phyloP scores from a whole-genome alignment of 805 yeast species.

The Cyberlindnera galapagoensis region DNA sequence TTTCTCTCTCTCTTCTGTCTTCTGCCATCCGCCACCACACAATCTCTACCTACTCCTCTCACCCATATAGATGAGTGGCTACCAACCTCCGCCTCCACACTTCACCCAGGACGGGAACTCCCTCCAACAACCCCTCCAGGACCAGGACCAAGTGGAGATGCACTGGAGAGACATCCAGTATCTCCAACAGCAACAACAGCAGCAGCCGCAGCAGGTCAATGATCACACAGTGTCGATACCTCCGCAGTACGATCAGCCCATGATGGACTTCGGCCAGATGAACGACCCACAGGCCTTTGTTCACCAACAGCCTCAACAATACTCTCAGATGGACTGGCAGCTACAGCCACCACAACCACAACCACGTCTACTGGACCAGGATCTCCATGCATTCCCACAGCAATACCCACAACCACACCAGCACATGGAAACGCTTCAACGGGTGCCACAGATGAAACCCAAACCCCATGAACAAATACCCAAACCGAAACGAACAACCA shows the following conservation, averaged over 20 bases:
- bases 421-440: too few species aligned
- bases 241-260: not conserved
- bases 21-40: too few species aligned
- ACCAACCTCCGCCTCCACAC: too few species aligned
- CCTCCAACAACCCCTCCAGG: too few species aligned
- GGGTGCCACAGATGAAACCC: conserved; percentile 4
- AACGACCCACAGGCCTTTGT: not conserved
- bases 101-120: too few species aligned
- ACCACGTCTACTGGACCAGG: too few species aligned
- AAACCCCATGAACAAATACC: conserved; percentile 1
- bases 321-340: not conserved
- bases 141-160: too few species aligned
- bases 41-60: too few species aligned
- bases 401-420: conserved; percentile 1
- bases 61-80: too few species aligned
- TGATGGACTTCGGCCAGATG: not conserved
- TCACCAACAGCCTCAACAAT: not conserved
- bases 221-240: not conserved
- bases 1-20: too few species aligned
- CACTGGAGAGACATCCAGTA: not conserved
- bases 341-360: conserved; percentile 1
- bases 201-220: not conserved
- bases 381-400: too few species aligned
- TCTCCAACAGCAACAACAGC: not conserved
- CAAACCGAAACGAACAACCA: conserved; percentile 3